Percentiles rank a stretch among this genome's conserved stretches.
Evolutionary conservation across 305 asterid genomes (phyloP).

Genomic region (Fraxinus sp.): DNA sequence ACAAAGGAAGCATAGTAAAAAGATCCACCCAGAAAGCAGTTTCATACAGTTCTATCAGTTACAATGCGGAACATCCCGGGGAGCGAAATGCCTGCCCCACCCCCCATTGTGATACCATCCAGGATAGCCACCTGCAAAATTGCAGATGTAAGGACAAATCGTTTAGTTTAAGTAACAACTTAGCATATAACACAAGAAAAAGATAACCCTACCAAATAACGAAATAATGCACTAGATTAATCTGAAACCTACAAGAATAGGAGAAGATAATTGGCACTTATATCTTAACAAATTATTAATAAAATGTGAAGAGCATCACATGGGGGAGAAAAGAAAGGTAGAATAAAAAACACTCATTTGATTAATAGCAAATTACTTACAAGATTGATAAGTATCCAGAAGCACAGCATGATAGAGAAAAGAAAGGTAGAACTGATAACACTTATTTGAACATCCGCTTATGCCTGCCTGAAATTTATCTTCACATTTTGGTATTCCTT

Average conservation of each 20-base stretch:
- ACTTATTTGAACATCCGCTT: not conserved
- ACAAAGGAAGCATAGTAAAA: slow-evolving; percentile 22
- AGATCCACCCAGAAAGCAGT: slow-evolving; percentile 33
- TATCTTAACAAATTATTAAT: not conserved
- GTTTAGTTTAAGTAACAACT: slow-evolving; percentile 20
- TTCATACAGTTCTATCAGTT: slow-evolving; percentile 95
- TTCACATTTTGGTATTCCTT: not conserved
- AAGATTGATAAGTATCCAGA: not conserved
- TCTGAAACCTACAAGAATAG: not conserved
- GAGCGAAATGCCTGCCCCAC: slow-evolving; percentile 93
- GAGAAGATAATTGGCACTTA: not conserved
- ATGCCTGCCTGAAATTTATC: not conserved
- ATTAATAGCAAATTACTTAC: not conserved
- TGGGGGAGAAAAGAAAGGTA: not conserved
- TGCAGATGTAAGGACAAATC: not conserved
- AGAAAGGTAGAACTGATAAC: not conserved
- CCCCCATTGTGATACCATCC: slow-evolving; percentile 93
- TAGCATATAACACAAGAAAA: slow-evolving; percentile 15
- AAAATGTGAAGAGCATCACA: not conserved
- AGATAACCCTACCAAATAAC: slow-evolving; percentile 2
- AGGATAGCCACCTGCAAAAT: slow-evolving; percentile 84
- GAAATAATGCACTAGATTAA: not conserved
- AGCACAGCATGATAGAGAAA: not conserved
- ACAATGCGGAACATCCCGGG: slow-evolving; percentile 97
- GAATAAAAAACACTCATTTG: not conserved